Base-by-base conservation (phyloP, 2,329 filamentous ascomycete species). In the Sclerotiophoma versabilis region DNA sequence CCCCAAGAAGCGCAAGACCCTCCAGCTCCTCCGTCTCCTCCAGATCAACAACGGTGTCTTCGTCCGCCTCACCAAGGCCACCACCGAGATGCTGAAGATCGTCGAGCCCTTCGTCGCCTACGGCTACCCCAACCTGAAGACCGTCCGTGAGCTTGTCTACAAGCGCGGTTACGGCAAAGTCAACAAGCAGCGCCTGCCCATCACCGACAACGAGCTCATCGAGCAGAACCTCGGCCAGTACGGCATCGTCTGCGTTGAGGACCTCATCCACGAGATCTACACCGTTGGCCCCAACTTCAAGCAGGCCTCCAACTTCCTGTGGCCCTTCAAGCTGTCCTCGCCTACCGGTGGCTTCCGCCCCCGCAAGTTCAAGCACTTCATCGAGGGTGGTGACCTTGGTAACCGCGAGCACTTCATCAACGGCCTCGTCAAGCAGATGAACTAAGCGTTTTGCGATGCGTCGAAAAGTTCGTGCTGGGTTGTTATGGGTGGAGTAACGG, bases 21-120 rank as follows among this genome's bases (percentile, higher is more conserved):
- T 99, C 74, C 95, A 99, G 85, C 91, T 99, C 62, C 93, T 99
- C 81, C 93, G 95, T 87, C 92, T 99, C 67, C 90, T 99, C 78
- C 95, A 99, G 87, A 99, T 99, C 91, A 99, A 99, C 92, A 98
- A 96, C 81, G 95, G 95, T 82, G 91, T 97, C 81, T 99, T 99
- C 84, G 85, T 99, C 83, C 88, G 88, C 76, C 85, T 97, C 77
- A 98, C 93, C 84, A 99, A 98, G 91, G 95, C 95, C 68, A 98
- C 93, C 77, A 88, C 73, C 39, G 93, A 97, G 88, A 97, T 97
- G 93, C 86, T 96, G 77, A 96, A 93, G 71, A 74, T 99, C 70
- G 92, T 99, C 80, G 95, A 99, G 88, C 95, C 95, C 74, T 99
- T 93, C 88, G 89, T 99, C 75, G 93, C 95, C 77, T 99, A 98